Evolutionary conservation across 2,329 filamentous ascomycete genomes (phyloP).

Genomic region (Phialemonium atrogriseum): DNA sequence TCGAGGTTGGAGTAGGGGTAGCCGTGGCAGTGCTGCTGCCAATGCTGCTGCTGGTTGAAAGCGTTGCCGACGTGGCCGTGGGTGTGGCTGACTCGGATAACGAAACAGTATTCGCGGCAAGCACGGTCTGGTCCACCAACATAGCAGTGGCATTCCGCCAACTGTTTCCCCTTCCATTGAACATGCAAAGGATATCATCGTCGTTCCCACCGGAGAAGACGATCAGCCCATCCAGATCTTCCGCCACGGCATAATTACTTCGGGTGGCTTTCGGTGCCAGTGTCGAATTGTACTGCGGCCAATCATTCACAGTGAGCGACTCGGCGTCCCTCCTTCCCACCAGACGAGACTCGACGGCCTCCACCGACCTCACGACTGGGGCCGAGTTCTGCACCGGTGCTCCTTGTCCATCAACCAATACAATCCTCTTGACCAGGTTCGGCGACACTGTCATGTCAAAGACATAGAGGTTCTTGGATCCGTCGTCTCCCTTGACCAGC

Average conservation of each 20-base stretch:
- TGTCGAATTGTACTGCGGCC: constrained; percentile 72
- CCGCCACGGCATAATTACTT: constrained; percentile 63
- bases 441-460: constrained; percentile 70
- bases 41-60: constrained; percentile 22
- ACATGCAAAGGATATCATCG: constrained; percentile 64
- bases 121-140: constrained; percentile 40
- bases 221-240: constrained; percentile 56
- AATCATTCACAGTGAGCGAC: constrained; percentile 51
- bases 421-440: constrained; percentile 63
- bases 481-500: constrained; percentile 64
- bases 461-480: constrained; percentile 67
- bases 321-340: constrained; percentile 23
- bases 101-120: constrained; percentile 23
- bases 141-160: constrained; percentile 68
- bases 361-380: constrained; percentile 28
- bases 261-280: constrained; percentile 59
- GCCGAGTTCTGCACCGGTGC: constrained; percentile 37
- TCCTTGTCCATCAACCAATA: constrained; percentile 56
- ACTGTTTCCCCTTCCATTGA: constrained; percentile 64
- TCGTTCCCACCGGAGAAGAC: constrained; percentile 71
- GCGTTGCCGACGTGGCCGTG: constrained; percentile 8
- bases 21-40: constrained; percentile 15
- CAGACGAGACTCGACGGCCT: too few relatives aligned
- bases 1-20: constrained; percentile 18
- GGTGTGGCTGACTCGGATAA: constrained; percentile 14